Base-by-base conservation (phyloP, 371 early-diverging fungal species). In the Saksenaea vasiformis region DNA sequence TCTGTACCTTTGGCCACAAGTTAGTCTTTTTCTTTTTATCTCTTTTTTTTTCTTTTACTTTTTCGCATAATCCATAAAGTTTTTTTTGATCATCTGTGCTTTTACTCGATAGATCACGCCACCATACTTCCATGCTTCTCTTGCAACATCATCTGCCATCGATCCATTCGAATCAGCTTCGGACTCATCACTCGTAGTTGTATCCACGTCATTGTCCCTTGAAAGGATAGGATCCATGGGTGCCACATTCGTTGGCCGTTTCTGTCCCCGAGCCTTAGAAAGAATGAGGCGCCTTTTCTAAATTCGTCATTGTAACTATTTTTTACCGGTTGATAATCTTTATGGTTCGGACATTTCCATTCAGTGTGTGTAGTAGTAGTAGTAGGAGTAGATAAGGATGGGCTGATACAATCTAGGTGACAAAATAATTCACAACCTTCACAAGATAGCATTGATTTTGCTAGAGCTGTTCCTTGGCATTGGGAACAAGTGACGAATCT, bases 121-220 rank as follows among this genome's bases (percentile, higher is more conserved):
- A 47, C 51, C 51, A 47, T 47, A 47, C 51, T 47, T 47, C 51
- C 51, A 47, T 47, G 51, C 51, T 47, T 47, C 51, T 47, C 51
- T 47, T 47, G 51, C 51, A 47, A 47, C 22, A 3, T 47, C 51
- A 47, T 47, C 51, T 47, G 51, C 51, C 22, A 22, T 47, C 51
- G 51, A 47, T 47, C 51, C 51, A 47, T 47, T 22, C 24, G 51
- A 47, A 47, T 47, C 51, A 3, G 9, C 51, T 47, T 47, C 51
- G 51, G 51, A 47, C n/a, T 47, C 51, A 22, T 47, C 51, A 22
- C 51, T 47, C 19, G 51, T 47, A 17, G 19, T 10, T 8, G n/a
- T 22, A 10, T 7, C 51, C 51, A 47, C 24, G 11, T 47, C 51
- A 47, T 22, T 47, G 51, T 47, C 51, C 24, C 24, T 47, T 22